Evolutionary conservation across 306 rosid species (phyloP).

Genomic region (Mimosa bimucronata): DNA sequence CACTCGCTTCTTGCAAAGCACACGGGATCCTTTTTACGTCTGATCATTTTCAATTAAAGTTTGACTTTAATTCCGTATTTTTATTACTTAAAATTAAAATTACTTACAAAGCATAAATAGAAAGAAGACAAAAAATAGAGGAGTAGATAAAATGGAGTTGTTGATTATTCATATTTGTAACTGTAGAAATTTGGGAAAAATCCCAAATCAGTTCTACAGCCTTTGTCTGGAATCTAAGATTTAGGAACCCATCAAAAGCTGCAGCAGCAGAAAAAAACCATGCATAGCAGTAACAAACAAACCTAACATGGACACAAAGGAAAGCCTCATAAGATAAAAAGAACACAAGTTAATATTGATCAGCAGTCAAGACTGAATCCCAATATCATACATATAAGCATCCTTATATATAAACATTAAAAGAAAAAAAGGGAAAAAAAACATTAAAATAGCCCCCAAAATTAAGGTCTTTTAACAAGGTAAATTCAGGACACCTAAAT

Average conservation of each 20-base stretch:
- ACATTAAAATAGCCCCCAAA: conserved; percentile 44
- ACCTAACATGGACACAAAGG: not conserved
- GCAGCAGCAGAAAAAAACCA: not conserved
- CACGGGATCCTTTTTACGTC: no score
- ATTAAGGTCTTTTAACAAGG: conserved; percentile 39
- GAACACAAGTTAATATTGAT: conserved; percentile 49
- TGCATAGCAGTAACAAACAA: not conserved
- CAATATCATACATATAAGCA: conserved; percentile 43
- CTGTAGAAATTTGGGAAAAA: not conserved
- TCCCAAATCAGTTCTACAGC: not conserved
- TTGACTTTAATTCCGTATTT: not conserved
- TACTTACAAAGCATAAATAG: not conserved
- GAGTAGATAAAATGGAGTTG: not conserved
- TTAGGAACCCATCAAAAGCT: not conserved
- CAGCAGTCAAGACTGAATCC: conserved; percentile 46
- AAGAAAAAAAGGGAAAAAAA: not conserved
- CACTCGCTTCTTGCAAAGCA: not conserved
- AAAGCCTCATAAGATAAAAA: conserved; percentile 31
- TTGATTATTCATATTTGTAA: not conserved
- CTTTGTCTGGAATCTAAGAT: not conserved
- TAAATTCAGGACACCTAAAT: conserved; percentile 42
- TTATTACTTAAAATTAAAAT: not conserved
- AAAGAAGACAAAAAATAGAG: not conserved
- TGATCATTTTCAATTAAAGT: not conserved
- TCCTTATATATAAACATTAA: conserved; percentile 65